Percentiles rank a stretch among this genome's conserved stretches.
These are phyloP conservation scores for Fusarium tuaranense DNA, from an alignment of 2,329 filamentous ascomycete species.

Conservation along the genomic window DNA sequence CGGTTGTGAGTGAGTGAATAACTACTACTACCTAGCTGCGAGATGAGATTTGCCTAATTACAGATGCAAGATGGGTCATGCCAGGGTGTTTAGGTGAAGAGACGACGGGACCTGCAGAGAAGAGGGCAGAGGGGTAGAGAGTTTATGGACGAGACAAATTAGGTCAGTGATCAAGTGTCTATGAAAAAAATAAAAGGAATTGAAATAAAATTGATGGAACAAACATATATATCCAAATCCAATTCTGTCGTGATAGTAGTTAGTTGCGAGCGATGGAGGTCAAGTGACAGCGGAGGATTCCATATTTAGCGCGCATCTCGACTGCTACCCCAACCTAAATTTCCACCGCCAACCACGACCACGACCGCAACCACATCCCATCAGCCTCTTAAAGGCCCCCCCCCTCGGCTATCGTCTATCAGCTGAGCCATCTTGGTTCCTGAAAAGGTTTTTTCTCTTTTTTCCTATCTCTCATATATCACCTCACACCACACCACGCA, in stretches of 20 bases:
- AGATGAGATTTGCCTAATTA: conserved; percentile 1
- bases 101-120: not conserved
- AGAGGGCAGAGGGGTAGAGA: not conserved
- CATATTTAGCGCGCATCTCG: conserved; percentile 29
- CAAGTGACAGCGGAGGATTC: conserved; percentile 34
- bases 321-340: conserved; percentile 20
- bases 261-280: conserved; percentile 14
- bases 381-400: not conserved
- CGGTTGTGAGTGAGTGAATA: not conserved
- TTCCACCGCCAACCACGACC: conserved; percentile 20
- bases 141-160: not conserved
- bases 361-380: not conserved
- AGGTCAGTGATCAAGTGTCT: not conserved
- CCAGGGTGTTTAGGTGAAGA: not conserved
- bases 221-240: not conserved
- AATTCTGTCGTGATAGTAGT: not conserved
- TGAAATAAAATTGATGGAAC: not conserved
- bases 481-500: not conserved
- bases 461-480: not conserved
- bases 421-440: not conserved
- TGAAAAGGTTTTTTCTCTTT: not conserved
- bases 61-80: conserved; percentile 1
- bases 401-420: conserved; percentile 8
- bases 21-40: not conserved
- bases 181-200: not conserved